phyloP scores from a whole-genome alignment of 2,329 filamentous ascomycete genomes.

The Pestalotiopsis sp. region DNA sequence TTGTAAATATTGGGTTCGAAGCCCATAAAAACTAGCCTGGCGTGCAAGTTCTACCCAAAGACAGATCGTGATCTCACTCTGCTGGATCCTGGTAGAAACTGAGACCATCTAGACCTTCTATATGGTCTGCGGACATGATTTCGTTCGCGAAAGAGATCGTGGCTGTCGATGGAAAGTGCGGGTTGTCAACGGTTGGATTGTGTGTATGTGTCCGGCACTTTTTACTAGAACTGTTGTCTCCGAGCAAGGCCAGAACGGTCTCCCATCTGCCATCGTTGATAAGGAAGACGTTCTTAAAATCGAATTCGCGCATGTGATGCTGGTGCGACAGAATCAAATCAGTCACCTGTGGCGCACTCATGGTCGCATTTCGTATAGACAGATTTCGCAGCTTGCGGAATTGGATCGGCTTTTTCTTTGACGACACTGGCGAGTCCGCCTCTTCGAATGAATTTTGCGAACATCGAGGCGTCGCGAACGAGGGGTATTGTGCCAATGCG shows the following conservation, averaged over 20 bases:
- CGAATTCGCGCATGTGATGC: constrained; percentile 70
- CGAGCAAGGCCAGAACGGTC: constrained; percentile 74
- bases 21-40: too few relatives aligned
- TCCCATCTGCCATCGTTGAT: constrained; percentile 74
- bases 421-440: constrained; percentile 65
- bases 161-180: too few relatives aligned
- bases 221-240: constrained; percentile 45
- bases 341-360: constrained; percentile 71
- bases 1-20: too few relatives aligned
- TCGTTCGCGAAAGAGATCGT: too few relatives aligned
- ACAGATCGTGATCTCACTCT: too few relatives aligned
- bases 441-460: constrained; percentile 63
- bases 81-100: too few relatives aligned
- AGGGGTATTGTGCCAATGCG: constrained; percentile 66
- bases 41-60: too few relatives aligned
- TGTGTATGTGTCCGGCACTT: too few relatives aligned
- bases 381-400: constrained; percentile 70
- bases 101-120: too few relatives aligned
- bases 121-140: too few relatives aligned
- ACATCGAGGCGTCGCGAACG: constrained; percentile 59
- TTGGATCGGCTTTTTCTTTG: constrained; percentile 56
- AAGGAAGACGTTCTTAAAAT: constrained; percentile 75
- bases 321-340: constrained; percentile 68
- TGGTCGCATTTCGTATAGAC: constrained; percentile 69
- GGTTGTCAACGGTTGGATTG: too few relatives aligned